Evolutionary conservation across 441 rosid genomes (phyloP).

Genomic region (Jatropha podagrica): DNA sequence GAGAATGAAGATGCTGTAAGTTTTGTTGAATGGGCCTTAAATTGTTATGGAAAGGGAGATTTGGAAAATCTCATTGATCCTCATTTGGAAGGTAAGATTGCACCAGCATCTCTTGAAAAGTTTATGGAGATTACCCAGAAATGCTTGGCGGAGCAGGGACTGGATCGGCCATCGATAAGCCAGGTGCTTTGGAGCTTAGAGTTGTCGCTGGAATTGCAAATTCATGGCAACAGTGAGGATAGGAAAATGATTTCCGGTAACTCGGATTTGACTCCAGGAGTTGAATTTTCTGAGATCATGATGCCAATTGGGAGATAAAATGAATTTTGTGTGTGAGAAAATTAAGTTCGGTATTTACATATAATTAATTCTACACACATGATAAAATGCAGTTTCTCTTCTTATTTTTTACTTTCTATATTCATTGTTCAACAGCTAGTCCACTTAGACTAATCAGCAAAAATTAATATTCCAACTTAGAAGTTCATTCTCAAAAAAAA

Average conservation of each 20-base stretch:
- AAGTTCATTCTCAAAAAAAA: no score
- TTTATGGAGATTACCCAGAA: constrained; percentile 28
- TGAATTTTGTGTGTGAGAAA: no score
- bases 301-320: constrained; percentile 16
- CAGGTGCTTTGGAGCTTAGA: constrained; percentile 37
- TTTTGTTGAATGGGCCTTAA: constrained; percentile 28
- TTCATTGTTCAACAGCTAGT: no score
- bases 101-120: constrained; percentile 29
- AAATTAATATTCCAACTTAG: no score
- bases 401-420: no score
- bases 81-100: constrained; percentile 24
- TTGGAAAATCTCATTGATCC: constrained; percentile 26
- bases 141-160: constrained; percentile 33
- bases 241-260: not conserved
- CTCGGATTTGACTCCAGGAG: constrained; percentile 25
- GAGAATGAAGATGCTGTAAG: constrained; percentile 19
- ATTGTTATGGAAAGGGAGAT: constrained; percentile 14
- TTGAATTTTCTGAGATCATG: constrained; percentile 31
- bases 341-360: no score
- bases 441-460: no score
- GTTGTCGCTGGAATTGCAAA: constrained; percentile 34
- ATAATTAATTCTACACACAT: no score
- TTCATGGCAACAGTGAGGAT: not conserved
- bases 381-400: no score
- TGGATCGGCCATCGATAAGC: constrained; percentile 31